Base-by-base conservation (phyloP, 768 basidiomycete genomes). In the Pisolithus albus region DNA sequence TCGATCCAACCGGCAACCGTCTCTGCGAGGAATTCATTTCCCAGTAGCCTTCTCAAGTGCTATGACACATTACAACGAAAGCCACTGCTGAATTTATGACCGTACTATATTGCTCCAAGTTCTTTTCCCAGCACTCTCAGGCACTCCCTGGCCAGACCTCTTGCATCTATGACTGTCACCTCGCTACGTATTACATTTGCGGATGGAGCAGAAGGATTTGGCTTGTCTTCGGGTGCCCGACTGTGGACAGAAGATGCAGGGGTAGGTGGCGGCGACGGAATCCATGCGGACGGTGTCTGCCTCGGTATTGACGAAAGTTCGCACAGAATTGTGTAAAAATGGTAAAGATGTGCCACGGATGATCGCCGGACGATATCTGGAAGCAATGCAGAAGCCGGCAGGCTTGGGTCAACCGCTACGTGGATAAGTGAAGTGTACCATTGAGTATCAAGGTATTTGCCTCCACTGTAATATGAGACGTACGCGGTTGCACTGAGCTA, bases 281-380 rank as follows among this genome's bases (percentile, higher is more conserved):
- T 68, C 85, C 87, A 92, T 10, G 81, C 77, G 2, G 78, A 74
- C 0, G 92, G 88, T 11, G 82, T 74, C 58, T 76, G 80, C 26
- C 83, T 73, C 0, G 86, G 81, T 50, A 85, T 78, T 2, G 90
- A 82, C 7, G 80, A 84, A 44, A 95, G 84, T 59, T 92, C 84
- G 58, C 87, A 86, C 4, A 96, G 66, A 2, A 88, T 69, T 0
- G 81, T 71, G 61, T 94, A 94, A 52, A 95, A 84, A 62, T 92
- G 84, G 76, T 95, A 95, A 10, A 98, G 70, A 60, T 95, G 93
- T 0, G 87, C 92, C 15, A 82, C 76, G 0, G 81, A 66, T 1
- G 93, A 93, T 1, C 88, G 81, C 57, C 80, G 81, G 11, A 86
- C 80, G 0, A 86, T 80, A 53, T 91, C 83, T 0, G 83, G 74